phyloP scores from a whole-genome alignment of 2,329 filamentous ascomycete species.

The Trichoderma arundinaceum region DNA sequence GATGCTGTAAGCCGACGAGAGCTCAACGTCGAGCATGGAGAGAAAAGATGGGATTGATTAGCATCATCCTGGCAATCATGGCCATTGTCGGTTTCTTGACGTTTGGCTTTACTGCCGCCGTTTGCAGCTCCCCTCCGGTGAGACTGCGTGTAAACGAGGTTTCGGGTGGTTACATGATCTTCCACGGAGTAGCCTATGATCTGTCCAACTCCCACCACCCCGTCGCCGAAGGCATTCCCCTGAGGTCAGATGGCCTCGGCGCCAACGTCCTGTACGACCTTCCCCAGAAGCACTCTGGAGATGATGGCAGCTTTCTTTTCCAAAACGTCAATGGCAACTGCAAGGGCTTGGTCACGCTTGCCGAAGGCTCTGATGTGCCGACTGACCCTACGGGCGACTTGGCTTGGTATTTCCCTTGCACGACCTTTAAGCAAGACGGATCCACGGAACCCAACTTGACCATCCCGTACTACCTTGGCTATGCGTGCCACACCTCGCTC shows the following conservation, averaged over 20 bases:
- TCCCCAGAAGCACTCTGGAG: slow-evolving; percentile 79
- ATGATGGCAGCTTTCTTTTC: slow-evolving; percentile 95
- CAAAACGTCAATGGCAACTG: slow-evolving; percentile 98
- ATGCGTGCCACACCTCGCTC: slow-evolving; percentile 82
- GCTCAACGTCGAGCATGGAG: slow-evolving; percentile 93
- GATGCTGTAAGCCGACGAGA: slow-evolving; percentile 83
- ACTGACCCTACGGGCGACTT: slow-evolving; percentile 74
- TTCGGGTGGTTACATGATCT: slow-evolving; percentile 85
- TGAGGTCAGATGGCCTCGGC: slow-evolving; percentile 52
- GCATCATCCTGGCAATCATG: slow-evolving; percentile 88
- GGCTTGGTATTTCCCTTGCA: slow-evolving; percentile 97
- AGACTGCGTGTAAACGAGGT: slow-evolving; percentile 86
- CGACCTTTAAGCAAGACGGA: slow-evolving; percentile 89
- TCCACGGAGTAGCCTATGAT: slow-evolving; percentile 90
- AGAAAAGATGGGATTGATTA: slow-evolving; percentile 96
- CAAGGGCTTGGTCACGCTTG: slow-evolving; percentile 82
- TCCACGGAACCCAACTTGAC: slow-evolving; percentile 78
- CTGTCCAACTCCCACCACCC: slow-evolving; percentile 79
- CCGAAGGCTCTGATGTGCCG: slow-evolving; percentile 76
- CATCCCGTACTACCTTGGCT: slow-evolving; percentile 78
- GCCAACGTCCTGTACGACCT: slow-evolving; percentile 88
- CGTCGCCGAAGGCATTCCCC: slow-evolving; percentile 76
- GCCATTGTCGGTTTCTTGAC: slow-evolving; percentile 91
- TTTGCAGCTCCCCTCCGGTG: slow-evolving; percentile 75
- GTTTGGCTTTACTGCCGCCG: slow-evolving; percentile 90